Evolutionary conservation across 768 basidiomycete species (phyloP).

Genomic region (Dentipellis fragilis): DNA sequence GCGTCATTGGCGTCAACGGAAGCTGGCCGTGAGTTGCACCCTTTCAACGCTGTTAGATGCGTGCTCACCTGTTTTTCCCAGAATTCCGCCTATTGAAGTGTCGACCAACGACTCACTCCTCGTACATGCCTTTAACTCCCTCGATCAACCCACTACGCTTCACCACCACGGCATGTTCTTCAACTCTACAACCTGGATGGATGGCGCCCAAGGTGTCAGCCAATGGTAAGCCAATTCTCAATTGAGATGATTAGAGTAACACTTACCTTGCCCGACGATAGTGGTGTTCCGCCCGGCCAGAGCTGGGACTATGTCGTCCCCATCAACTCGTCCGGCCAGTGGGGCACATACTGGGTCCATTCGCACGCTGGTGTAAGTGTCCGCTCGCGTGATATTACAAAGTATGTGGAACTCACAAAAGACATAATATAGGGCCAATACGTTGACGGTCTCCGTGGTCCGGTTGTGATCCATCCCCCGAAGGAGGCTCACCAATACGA

Average conservation of each 20-base stretch:
- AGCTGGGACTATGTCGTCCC: slow-evolving; percentile 70
- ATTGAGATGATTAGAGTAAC: neutral
- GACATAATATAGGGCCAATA: slow-evolving; percentile 78
- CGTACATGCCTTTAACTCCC: slow-evolving; percentile 67
- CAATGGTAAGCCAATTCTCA: slow-evolving; percentile 53
- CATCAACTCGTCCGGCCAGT: slow-evolving; percentile 55
- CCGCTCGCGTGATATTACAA: neutral
- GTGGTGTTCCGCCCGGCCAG: slow-evolving; percentile 69
- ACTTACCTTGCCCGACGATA: slow-evolving; percentile 17
- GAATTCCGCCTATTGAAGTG: slow-evolving; percentile 76
- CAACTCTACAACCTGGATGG: slow-evolving; percentile 79
- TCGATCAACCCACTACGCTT: slow-evolving; percentile 57
- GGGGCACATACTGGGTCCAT: slow-evolving; percentile 80
- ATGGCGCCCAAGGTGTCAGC: slow-evolving; percentile 73
- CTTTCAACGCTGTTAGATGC: neutral
- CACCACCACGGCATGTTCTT: slow-evolving; percentile 97
- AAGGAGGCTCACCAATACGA: slow-evolving; percentile 68
- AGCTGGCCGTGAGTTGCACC: slow-evolving; percentile 76
- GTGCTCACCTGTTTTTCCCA: slow-evolving; percentile 19
- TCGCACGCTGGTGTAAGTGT: slow-evolving; percentile 45
- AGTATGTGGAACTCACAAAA: neutral
- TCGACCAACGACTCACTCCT: slow-evolving; percentile 61
- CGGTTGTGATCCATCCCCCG: slow-evolving; percentile 65
- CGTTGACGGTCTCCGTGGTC: slow-evolving; percentile 86
- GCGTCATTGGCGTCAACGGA: slow-evolving; percentile 81